These are phyloP conservation scores for Fraxinus sp. DNA, from an alignment of 305 asterid species.

Conservation along the genomic window DNA sequence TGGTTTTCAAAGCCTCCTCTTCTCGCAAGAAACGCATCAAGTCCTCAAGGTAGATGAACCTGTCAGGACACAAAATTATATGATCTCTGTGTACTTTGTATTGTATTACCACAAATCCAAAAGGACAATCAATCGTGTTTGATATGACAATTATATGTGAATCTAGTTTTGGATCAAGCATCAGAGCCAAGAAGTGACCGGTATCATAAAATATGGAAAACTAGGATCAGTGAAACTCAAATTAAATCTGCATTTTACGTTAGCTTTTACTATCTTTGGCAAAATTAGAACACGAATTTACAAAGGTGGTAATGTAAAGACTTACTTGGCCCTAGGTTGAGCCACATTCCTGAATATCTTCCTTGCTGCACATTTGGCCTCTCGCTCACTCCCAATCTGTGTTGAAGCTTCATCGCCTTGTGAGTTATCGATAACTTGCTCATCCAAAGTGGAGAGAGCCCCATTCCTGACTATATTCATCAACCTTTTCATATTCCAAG, in stretches of 20 bases:
- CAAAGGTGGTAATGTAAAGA: slow-evolving; percentile 1
- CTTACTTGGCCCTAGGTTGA: slow-evolving; percentile 73
- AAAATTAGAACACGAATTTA: not conserved
- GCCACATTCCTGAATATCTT: slow-evolving; percentile 88
- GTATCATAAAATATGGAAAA: not conserved
- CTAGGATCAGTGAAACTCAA: not conserved
- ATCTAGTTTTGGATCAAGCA: not conserved
- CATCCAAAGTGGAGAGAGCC: slow-evolving; percentile 70
- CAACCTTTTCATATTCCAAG: slow-evolving; percentile 98
- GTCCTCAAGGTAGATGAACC: slow-evolving; percentile 66
- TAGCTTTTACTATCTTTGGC: not conserved
- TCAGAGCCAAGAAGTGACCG: not conserved
- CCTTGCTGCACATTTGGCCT: slow-evolving; percentile 94
- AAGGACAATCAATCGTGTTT: not conserved
- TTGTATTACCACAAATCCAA: not conserved
- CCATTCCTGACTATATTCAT: slow-evolving; percentile 71
- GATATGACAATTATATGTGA: not conserved
- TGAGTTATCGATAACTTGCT: slow-evolving; percentile 47
- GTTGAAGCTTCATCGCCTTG: slow-evolving; percentile 61
- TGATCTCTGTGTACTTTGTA: not conserved
- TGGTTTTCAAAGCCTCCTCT: slow-evolving; percentile 54
- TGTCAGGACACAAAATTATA: slow-evolving; percentile 21
- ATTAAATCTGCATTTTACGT: not conserved
- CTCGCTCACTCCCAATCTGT: slow-evolving; percentile 76
- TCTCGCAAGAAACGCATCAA: slow-evolving; percentile 67